Base-by-base conservation (phyloP, 2,329 filamentous ascomycete species). In the Claviceps sp. region DNA sequence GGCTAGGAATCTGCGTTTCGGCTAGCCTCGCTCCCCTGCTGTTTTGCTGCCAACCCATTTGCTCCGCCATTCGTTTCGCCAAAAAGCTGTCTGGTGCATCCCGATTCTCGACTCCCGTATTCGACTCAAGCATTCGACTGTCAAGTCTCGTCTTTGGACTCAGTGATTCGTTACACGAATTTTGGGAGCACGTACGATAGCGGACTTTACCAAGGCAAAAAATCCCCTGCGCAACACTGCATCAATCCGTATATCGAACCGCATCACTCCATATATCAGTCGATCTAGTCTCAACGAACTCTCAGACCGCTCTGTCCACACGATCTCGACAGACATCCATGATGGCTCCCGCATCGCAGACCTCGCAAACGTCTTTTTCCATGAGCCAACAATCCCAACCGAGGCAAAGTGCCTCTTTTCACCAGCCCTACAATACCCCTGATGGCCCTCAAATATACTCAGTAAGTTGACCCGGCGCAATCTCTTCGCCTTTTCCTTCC, bases 371-470 rank as follows among this genome's bases (percentile, higher is more conserved):
- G 50, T 77, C 77, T 47, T 79, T 78, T 61, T 66, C 66, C 56
- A 76, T 79, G 74, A 80, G 74, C 66, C 75, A 78, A 55, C 71
- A 73, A 51, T 74, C 74, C 29, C 75, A 76, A 54, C 58, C 62
- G 22, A 68, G 66, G 53, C 58, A 68, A 43, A 58, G 60, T 43
- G 61, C 61, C 59, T 69, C 68, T n/a, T 69, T 70, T 53, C 61
- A 66, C 34, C 62, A 64, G 47, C 59, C 60, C 51, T 67, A 61
- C 58, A 60, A 61, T 58, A 60, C 58, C 45, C 59, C 64, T 14
- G 73, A 76, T 13, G 68, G 70, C 17, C 75, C 77, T 50, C 75
- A 77, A 56, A 83, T 84, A 56, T 84, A 83, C 61, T 81, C 79
- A 56, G 80, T 83, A 63, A 58, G 74, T 60, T 43, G 22, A 17